Conservation (phyloP, 2,329 filamentous ascomycete species). For the Colletotrichum tropicicola region DNA sequence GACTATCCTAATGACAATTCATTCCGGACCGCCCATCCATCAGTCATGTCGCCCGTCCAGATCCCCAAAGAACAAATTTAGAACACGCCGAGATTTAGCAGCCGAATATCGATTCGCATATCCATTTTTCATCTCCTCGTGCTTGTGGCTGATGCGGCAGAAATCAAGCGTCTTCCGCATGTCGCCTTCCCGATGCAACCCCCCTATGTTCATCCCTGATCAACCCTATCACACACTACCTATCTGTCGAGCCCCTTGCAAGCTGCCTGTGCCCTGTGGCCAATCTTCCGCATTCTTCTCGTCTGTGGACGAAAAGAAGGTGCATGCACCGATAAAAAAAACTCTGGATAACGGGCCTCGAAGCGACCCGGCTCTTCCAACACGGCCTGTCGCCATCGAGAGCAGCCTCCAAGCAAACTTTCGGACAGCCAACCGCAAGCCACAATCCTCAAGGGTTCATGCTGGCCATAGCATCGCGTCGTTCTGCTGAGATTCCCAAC, state of each 20-base stretch:
- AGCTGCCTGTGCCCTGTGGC: neutral
- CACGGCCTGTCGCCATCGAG: constrained; percentile 1
- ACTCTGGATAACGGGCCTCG: neutral
- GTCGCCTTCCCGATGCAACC: constrained; percentile 9
- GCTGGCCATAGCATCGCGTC: no score
- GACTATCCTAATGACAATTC: constrained; percentile 17
- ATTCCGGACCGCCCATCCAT: constrained; percentile 2
- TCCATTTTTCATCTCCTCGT: constrained; percentile 26
- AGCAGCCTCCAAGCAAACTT: neutral
- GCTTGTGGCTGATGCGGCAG: constrained; percentile 14
- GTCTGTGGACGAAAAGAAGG: neutral
- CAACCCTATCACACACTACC: neutral
- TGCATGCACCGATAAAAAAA: constrained; percentile 1
- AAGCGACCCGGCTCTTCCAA: constrained; percentile 22
- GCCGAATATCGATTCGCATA: constrained; percentile 15
- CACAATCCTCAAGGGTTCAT: no score
- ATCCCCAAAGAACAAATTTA: constrained; percentile 20
- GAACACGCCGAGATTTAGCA: constrained; percentile 25
- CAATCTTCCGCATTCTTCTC: constrained; percentile 1
- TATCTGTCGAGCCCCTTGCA: constrained; percentile 1
- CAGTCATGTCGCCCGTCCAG: no score
- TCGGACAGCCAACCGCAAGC: neutral
- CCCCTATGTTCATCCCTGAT: constrained; percentile 16
- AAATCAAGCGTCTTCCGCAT: neutral
- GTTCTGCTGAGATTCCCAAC: no score